These are phyloP conservation scores for Heritiera littoralis DNA, from an alignment of 345 rosid genomes.

Conservation along the genomic window DNA sequence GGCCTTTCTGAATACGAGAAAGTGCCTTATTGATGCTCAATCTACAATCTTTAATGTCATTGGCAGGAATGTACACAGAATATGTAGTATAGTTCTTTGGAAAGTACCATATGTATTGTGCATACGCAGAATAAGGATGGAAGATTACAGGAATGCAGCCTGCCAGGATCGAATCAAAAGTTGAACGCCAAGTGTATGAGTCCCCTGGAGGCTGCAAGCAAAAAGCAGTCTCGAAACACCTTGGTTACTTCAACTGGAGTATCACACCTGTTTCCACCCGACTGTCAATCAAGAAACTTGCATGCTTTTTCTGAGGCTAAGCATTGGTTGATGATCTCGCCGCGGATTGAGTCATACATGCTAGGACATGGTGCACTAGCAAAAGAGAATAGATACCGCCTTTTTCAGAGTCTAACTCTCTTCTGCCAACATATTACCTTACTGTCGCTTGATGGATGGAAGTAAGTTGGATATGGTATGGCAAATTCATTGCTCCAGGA, in stretches of 20 bases:
- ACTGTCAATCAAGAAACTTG: conserved; percentile 43
- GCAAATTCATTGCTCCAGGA: conserved; percentile 50
- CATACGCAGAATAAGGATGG: conserved; percentile 48
- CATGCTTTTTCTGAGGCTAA: conserved; percentile 30
- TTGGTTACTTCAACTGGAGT: conserved; percentile 44
- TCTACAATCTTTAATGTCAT: conserved; percentile 27
- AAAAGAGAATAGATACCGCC: conserved; percentile 46
- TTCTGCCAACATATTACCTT: conserved; percentile 52
- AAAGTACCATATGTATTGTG: conserved; percentile 58
- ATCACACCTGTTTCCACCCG: conserved; percentile 27
- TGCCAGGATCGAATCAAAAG: conserved; percentile 58
- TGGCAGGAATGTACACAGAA: conserved; percentile 47
- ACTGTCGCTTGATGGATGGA: conserved; percentile 43
- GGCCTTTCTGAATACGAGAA: conserved; percentile 28
- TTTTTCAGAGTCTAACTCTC: conserved; percentile 24
- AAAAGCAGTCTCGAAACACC: conserved; percentile 40
- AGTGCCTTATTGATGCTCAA: conserved; percentile 32
- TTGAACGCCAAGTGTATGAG: conserved; percentile 58
- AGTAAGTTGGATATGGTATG: conserved; percentile 63
- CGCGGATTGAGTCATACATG: conserved; percentile 35
- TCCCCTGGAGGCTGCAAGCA: conserved; percentile 68
- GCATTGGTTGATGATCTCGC: conserved; percentile 50
- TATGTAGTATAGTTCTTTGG: conserved; percentile 38
- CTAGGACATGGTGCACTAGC: conserved; percentile 52
- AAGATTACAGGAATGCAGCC: conserved; percentile 72